These are phyloP conservation scores for Xanthoconium separans DNA, from an alignment of 1,284 basidiomycete genomes.

Conservation along the genomic window DNA sequence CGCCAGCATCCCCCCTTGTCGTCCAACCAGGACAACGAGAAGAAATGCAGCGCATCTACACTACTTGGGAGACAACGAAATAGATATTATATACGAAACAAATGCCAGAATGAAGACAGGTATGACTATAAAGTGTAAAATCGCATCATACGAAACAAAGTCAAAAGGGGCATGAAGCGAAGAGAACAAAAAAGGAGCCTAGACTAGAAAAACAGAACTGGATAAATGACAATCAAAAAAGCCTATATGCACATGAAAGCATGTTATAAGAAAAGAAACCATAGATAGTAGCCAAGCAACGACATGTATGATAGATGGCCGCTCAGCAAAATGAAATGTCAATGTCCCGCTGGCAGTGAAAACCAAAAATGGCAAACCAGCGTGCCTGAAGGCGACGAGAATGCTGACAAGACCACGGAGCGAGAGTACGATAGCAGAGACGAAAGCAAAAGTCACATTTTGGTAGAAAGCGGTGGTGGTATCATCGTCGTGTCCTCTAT, in stretches of 20 bases:
- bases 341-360: constrained; percentile 23
- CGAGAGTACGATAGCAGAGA: constrained; percentile 29
- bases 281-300: constrained; percentile 33
- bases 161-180: constrained; percentile 11
- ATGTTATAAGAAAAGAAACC: constrained; percentile 16
- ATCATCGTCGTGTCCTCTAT: constrained; percentile 20
- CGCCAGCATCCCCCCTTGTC: constrained; percentile 7
- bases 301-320: constrained; percentile 22
- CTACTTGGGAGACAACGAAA: constrained; percentile 19
- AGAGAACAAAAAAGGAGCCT: constrained; percentile 11
- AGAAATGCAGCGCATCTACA: constrained; percentile 22
- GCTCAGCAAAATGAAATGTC: constrained; percentile 32
- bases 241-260: constrained; percentile 31
- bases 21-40: background rate
- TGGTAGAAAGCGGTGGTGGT: constrained; percentile 10
- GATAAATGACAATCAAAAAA: constrained; percentile 31
- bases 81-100: constrained; percentile 36
- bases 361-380: constrained; percentile 14
- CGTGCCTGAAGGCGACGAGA: constrained; percentile 4
- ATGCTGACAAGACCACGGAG: constrained; percentile 22
- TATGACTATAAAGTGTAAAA: constrained; percentile 19
- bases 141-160: constrained; percentile 13
- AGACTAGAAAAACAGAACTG: constrained; percentile 15
- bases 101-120: constrained; percentile 18
- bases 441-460: constrained; percentile 30